phyloP scores from a whole-genome alignment of 2,329 filamentous ascomycete genomes.

The Ceratocystis ficicola region DNA sequence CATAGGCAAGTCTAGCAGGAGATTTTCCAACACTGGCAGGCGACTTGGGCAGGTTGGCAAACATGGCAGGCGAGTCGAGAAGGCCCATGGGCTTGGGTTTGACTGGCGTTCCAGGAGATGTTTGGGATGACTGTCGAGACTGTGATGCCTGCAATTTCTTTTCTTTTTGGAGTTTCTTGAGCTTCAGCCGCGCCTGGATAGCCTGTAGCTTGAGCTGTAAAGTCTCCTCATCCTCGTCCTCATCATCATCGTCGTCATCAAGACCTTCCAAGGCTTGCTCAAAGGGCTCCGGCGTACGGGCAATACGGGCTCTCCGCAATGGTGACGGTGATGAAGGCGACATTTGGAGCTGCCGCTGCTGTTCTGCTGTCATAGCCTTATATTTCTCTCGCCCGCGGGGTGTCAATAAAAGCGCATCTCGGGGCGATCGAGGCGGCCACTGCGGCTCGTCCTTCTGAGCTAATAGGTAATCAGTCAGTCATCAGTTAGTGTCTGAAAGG shows the following conservation, averaged over 20 bases:
- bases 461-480: constrained; percentile 24
- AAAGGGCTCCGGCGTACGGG: constrained; percentile 22
- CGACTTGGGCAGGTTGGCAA: constrained; percentile 20
- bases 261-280: constrained; percentile 25
- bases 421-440: constrained; percentile 56
- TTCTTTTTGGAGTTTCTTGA: constrained; percentile 71
- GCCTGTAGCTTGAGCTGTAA: constrained; percentile 74
- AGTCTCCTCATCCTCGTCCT: constrained; percentile 70
- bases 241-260: constrained; percentile 31
- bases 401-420: constrained; percentile 52
- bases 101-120: background rate
- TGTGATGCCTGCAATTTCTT: constrained; percentile 12
- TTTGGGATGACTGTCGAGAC: background rate
- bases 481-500: background rate
- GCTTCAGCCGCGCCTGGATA: constrained; percentile 73
- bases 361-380: constrained; percentile 26
- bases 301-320: constrained; percentile 24
- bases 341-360: constrained; percentile 46
- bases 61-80: constrained; percentile 16
- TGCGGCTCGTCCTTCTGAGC: constrained; percentile 35
- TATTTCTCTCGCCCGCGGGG: constrained; percentile 70
- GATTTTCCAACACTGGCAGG: constrained; percentile 21
- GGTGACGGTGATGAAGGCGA: constrained; percentile 59
- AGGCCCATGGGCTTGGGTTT: background rate
- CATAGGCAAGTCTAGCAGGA: constrained; percentile 19